Percentiles rank a stretch among this genome's conserved stretches.
These are phyloP conservation scores for Phytophthora kernoviae DNA, from an alignment of 352 stramenopile genomes.

Conservation along the genomic window DNA sequence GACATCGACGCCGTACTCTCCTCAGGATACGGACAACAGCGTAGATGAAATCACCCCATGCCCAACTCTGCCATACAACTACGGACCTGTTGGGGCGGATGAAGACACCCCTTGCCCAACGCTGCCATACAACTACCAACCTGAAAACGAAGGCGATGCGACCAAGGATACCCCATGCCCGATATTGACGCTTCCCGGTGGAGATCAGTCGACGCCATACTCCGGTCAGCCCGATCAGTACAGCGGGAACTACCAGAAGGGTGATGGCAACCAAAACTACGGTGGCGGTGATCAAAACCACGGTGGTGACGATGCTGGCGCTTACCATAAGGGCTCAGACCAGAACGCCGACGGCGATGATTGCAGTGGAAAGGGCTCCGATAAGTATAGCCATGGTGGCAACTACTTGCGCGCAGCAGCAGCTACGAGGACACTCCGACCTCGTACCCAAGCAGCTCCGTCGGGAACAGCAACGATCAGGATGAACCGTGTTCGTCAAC, in stretches of 20 bases:
- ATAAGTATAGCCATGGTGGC: background rate
- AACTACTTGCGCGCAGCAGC: conserved; percentile 20
- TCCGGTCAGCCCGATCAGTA: background rate
- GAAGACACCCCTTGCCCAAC: conserved; percentile 18
- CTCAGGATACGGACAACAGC: conserved; percentile 1
- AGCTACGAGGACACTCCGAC: background rate
- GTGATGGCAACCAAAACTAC: background rate
- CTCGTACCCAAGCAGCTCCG: too few species aligned
- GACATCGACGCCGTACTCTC: conserved; percentile 14
- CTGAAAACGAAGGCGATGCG: background rate
- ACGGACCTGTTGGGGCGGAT: background rate
- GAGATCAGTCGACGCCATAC: conserved; percentile 14
- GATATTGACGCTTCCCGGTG: conserved; percentile 12
- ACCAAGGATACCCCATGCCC: conserved; percentile 15
- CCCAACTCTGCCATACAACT: conserved; percentile 15
- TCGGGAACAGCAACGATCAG: too few species aligned
- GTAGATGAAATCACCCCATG: conserved; percentile 2
- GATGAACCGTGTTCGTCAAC: background rate
- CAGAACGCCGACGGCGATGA: background rate
- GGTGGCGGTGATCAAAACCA: background rate
- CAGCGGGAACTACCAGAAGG: background rate
- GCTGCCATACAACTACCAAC: conserved; percentile 1
- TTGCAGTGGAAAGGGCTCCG: background rate
- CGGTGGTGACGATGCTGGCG: background rate
- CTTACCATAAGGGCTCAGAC: background rate